Evolutionary conservation across 2,329 filamentous ascomycete genomes (phyloP).

Genomic region (Penicillium sp.): DNA sequence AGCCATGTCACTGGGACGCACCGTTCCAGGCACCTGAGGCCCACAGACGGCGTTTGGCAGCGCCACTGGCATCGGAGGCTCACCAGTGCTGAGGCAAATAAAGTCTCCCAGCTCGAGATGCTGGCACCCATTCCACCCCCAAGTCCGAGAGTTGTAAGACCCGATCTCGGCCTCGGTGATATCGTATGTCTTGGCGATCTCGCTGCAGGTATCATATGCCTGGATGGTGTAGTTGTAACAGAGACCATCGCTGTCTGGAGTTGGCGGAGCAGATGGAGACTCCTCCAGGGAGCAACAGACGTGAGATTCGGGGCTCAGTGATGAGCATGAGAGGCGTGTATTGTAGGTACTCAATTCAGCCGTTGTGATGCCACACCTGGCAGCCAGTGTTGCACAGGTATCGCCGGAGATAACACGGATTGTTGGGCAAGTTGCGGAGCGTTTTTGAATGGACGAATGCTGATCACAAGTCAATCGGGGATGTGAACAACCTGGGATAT

Average conservation of each 20-base stretch:
- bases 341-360: constrained; percentile 2
- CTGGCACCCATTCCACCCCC: constrained; percentile 45
- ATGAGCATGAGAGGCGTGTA: not conserved
- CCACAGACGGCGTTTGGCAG: constrained; percentile 46
- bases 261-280: constrained; percentile 1
- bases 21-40: constrained; percentile 44
- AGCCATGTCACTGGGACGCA: constrained; percentile 30
- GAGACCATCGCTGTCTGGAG: constrained; percentile 26
- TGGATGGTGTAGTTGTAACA: constrained; percentile 42
- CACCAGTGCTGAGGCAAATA: constrained; percentile 45
- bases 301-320: not conserved
- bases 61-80: constrained; percentile 42
- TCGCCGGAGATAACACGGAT: not conserved
- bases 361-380: constrained; percentile 1
- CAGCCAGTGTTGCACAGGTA: constrained; percentile 1
- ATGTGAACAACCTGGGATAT: too few relatives aligned
- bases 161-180: constrained; percentile 42
- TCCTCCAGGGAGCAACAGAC: constrained; percentile 13
- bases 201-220: constrained; percentile 36
- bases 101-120: constrained; percentile 29
- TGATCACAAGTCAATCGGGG: too few relatives aligned
- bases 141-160: constrained; percentile 44
- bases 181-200: constrained; percentile 32
- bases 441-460: too few relatives aligned
- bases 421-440: not conserved